Percentiles rank a stretch among this genome's conserved stretches.
Conservation (phyloP, 208 protist species). For the Crithidia brevicula region DNA sequence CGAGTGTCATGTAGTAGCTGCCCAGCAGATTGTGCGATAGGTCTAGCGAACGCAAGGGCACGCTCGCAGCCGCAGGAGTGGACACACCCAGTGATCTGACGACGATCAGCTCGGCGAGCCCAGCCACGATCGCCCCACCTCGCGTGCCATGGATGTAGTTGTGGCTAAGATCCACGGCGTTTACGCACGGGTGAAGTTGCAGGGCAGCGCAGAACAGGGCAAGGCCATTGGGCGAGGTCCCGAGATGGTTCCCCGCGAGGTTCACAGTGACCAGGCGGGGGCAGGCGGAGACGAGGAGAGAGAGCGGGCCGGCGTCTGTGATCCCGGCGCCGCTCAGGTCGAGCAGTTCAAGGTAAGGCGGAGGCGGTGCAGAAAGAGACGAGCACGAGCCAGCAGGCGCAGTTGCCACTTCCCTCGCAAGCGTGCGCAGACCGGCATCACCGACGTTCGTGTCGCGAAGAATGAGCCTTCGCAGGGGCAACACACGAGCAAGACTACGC, state of each 20-base stretch:
- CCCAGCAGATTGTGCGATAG: constrained; percentile 38
- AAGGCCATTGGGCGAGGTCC: constrained; percentile 28
- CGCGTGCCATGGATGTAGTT: constrained; percentile 52
- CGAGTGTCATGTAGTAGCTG: constrained; percentile 14
- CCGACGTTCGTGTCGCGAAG: constrained; percentile 24
- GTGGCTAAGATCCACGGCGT: constrained; percentile 33
- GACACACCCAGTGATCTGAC: background rate
- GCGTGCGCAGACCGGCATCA: constrained; percentile 23
- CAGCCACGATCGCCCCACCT: constrained; percentile 25
- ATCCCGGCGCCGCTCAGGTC: constrained; percentile 34
- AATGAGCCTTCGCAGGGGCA: constrained; percentile 13
- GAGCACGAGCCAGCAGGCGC: background rate
- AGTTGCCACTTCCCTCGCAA: constrained; percentile 3
- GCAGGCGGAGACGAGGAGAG: constrained; percentile 32
- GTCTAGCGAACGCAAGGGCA: constrained; percentile 21
- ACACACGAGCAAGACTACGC: constrained; percentile 9
- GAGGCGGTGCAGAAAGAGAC: background rate
- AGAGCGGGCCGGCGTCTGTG: constrained; percentile 40
- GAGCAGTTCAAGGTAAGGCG: constrained; percentile 16
- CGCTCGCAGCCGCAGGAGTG: constrained; percentile 15
- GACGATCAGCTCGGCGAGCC: constrained; percentile 61
- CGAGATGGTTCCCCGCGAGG: constrained; percentile 58
- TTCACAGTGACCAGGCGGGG: constrained; percentile 36
- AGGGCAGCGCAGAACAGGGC: constrained; percentile 38
- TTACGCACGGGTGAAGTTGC: constrained; percentile 39